Conservation (phyloP, 2,329 filamentous ascomycete genomes). For the Rutstroemia sp. region DNA sequence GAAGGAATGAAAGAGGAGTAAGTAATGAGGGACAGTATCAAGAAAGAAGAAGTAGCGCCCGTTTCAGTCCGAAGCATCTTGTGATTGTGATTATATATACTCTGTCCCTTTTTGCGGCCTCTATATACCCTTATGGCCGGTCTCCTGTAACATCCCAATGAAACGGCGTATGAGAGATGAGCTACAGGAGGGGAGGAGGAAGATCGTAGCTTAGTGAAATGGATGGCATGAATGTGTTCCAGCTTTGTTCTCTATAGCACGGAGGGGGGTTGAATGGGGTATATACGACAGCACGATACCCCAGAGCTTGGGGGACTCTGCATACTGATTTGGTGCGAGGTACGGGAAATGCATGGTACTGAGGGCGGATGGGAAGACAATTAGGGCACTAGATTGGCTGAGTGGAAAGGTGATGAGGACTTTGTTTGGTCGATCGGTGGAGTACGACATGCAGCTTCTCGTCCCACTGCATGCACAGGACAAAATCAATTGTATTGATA, state of each 20-base stretch:
- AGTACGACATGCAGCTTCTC: background rate
- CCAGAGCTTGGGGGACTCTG: background rate
- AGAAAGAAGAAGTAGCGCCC: background rate
- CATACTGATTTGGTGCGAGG: background rate
- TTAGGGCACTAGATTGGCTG: background rate
- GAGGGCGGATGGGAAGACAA: background rate
- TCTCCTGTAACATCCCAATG: background rate
- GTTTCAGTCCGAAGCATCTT: slow-evolving; percentile 8
- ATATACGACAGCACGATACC: slow-evolving; percentile 3
- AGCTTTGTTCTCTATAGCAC: background rate
- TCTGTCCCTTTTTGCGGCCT: slow-evolving; percentile 6
- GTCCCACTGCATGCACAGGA: no score
- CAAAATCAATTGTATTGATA: background rate
- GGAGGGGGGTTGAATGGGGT: slow-evolving; percentile 1
- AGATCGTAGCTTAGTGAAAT: background rate
- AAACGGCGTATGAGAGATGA: background rate
- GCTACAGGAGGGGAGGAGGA: background rate
- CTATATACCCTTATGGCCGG: background rate
- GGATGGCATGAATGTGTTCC: background rate
- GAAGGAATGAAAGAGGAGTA: background rate
- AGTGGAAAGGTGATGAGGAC: background rate
- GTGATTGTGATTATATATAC: background rate
- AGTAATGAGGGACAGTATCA: background rate
- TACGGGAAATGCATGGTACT: background rate
- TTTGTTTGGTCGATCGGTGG: slow-evolving; percentile 1